Conservation (phyloP, 169 alveolate genomes). For the Theileria annulata region DNA sequence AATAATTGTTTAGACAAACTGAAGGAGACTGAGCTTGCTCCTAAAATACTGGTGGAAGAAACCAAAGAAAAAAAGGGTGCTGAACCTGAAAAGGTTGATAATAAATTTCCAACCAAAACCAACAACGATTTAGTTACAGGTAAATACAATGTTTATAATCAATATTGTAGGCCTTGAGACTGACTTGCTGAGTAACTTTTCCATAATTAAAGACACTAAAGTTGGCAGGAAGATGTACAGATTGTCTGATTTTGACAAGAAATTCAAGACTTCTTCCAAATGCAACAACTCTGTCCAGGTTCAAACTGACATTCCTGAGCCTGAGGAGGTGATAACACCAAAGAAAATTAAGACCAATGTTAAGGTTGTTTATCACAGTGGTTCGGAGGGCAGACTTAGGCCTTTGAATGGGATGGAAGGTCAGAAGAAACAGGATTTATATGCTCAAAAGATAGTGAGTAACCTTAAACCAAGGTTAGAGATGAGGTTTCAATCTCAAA, state of each 20-base stretch:
- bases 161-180: constrained; percentile 3
- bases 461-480: constrained; percentile 5
- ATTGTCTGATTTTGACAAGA: constrained; percentile 47
- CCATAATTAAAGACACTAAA: constrained; percentile 36
- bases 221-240: constrained; percentile 33
- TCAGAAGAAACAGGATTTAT: constrained; percentile 18
- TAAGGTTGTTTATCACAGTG: constrained; percentile 1
- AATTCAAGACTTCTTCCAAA: neutral
- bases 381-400: neutral
- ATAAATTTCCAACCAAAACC: neutral
- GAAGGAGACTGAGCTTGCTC: constrained; percentile 62
- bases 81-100: neutral
- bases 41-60: constrained; percentile 28
- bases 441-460: constrained; percentile 10
- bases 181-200: constrained; percentile 34
- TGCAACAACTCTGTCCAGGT: constrained; percentile 37
- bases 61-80: constrained; percentile 3
- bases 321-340: neutral
- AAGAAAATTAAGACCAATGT: constrained; percentile 14
- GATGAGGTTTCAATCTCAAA: neutral
- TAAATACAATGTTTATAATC: neutral
- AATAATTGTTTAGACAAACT: constrained; percentile 21
- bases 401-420: neutral
- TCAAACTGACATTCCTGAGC: constrained; percentile 34
- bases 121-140: neutral